phyloP scores from a whole-genome alignment of 2,329 filamentous ascomycete species.

The Diplodia intermedia region DNA sequence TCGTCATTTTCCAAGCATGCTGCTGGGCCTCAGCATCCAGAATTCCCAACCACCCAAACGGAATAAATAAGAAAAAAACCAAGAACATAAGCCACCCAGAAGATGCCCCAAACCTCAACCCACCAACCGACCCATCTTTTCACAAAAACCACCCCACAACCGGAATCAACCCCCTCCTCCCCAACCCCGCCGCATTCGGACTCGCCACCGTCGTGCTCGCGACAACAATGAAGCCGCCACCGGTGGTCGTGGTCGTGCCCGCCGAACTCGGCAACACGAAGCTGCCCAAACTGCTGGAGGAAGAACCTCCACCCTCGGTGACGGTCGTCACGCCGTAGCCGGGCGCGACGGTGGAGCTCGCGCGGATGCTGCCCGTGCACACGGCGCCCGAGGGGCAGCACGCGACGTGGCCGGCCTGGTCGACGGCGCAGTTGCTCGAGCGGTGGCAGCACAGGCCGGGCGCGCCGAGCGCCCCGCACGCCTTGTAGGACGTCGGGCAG shows the following conservation, averaged over 20 bases:
- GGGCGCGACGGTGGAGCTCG: slow-evolving; percentile 12
- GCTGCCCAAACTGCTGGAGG: slow-evolving; percentile 9
- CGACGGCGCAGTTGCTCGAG: slow-evolving; percentile 62
- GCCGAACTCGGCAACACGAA: slow-evolving; percentile 39
- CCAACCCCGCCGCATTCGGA: slow-evolving; percentile 28
- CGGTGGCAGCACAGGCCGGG: slow-evolving; percentile 63
- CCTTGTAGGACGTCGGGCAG: slow-evolving; percentile 61
- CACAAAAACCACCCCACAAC: slow-evolving; percentile 20
- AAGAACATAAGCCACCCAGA: background rate
- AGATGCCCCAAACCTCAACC: background rate
- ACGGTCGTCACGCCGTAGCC: background rate
- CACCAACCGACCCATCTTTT: background rate
- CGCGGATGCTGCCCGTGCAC: slow-evolving; percentile 62
- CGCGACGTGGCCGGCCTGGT: slow-evolving; percentile 64
- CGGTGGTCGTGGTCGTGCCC: background rate
- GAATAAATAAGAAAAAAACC: background rate
- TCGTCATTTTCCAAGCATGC: slow-evolving; percentile 3
- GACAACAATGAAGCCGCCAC: slow-evolving; percentile 28
- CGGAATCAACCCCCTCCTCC: slow-evolving; percentile 22
- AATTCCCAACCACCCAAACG: background rate
- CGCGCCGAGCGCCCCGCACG: slow-evolving; percentile 60
- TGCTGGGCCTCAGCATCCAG: background rate
- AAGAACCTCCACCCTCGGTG: background rate
- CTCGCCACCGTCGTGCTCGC: slow-evolving; percentile 31
- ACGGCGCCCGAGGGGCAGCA: slow-evolving; percentile 65